Evolutionary conservation across 2,329 filamentous ascomycete species (phyloP).

Genomic region (Microthyrium microscopicum): DNA sequence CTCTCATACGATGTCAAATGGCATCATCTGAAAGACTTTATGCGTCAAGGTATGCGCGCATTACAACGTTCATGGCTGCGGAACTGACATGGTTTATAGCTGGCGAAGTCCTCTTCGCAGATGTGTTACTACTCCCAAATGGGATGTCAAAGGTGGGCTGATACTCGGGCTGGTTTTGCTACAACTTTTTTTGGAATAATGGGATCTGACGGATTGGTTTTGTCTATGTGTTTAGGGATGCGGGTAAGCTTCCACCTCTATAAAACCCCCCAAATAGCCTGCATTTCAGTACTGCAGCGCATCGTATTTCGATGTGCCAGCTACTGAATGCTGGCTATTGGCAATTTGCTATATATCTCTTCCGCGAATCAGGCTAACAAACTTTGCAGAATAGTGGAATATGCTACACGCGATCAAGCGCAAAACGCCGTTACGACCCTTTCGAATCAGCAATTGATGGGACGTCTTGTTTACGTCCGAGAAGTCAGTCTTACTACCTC

Average conservation of each 20-base stretch:
- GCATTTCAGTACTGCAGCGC: too few species aligned
- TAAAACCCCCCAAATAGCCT: not conserved
- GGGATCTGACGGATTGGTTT: constrained; percentile 97
- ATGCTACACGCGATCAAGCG: constrained; percentile 97
- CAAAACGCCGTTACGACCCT: constrained; percentile 93
- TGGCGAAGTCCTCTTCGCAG: constrained; percentile 98
- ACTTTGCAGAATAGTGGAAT: constrained; percentile 85
- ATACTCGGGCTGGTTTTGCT: constrained; percentile 62
- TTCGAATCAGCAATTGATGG: constrained; percentile 99
- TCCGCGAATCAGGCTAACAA: too few species aligned
- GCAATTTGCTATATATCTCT: too few species aligned
- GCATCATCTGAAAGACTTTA: constrained; percentile 99
- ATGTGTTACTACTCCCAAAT: constrained; percentile 98
- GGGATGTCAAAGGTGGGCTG: constrained; percentile 99
- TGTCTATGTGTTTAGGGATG: constrained; percentile 92
- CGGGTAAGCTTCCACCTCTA: constrained; percentile 53
- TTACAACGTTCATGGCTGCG: too few species aligned
- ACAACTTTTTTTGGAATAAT: constrained; percentile 47
- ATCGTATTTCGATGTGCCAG: too few species aligned
- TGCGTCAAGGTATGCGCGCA: constrained; percentile 74
- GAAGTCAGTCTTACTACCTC: constrained; percentile 44
- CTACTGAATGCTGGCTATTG: not conserved
- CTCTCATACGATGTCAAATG: constrained; percentile 99
- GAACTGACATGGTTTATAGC: constrained; percentile 36
- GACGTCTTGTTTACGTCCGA: constrained; percentile 92